Conservation (phyloP, 768 basidiomycete genomes). For the Termitomyces sp. region DNA sequence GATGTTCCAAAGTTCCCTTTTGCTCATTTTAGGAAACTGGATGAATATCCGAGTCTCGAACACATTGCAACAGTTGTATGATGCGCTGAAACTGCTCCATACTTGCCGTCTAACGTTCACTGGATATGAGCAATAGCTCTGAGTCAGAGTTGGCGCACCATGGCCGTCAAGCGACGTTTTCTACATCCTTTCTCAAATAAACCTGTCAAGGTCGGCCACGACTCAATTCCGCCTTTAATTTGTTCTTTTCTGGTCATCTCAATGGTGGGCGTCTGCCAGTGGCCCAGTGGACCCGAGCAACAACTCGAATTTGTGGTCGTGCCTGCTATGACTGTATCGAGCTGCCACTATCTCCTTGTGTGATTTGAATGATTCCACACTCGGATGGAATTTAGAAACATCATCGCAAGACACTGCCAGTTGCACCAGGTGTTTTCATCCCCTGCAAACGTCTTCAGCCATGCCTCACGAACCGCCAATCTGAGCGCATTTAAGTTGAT, state of each 20-base stretch:
- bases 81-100: not conserved
- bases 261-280: no score
- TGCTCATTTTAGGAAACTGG: not conserved
- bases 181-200: not conserved
- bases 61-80: not conserved
- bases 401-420: not conserved
- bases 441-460: not conserved
- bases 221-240: not conserved
- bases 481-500: not conserved
- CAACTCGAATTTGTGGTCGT: not conserved
- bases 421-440: not conserved
- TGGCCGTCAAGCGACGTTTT: not conserved
- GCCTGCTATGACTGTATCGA: not conserved
- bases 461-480: not conserved
- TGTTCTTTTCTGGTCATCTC: not conserved
- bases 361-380: not conserved
- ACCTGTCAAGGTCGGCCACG: not conserved
- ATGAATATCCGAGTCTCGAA: not conserved
- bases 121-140: not conserved
- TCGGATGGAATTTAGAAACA: no score
- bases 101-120: not conserved
- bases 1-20: not conserved
- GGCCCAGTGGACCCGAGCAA: not conserved
- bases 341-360: not conserved
- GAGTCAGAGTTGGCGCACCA: no score